Conservation (phyloP, 768 basidiomycete species). For the Hygrophoropsis aurantiaca region DNA sequence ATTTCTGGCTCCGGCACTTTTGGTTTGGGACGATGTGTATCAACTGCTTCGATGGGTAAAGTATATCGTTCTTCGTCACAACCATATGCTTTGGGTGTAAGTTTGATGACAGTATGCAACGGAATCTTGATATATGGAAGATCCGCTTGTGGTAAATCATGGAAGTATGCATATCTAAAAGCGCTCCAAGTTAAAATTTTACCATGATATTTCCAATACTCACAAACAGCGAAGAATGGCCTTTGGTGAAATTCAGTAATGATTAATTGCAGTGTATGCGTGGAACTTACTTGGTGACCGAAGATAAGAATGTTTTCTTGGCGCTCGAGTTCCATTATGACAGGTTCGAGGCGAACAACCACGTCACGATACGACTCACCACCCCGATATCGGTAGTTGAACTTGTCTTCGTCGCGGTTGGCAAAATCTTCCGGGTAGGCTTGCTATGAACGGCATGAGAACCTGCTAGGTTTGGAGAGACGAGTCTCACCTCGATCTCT, state of each 20-base stretch:
- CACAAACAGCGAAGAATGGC: slow-evolving; percentile 80
- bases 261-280: not conserved
- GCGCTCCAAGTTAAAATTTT: slow-evolving; percentile 3
- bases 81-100: slow-evolving; percentile 97
- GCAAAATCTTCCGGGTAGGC: slow-evolving; percentile 98
- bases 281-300: slow-evolving; percentile 74
- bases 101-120: slow-evolving; percentile 95
- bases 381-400: slow-evolving; percentile 96
- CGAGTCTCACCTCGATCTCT: slow-evolving; percentile 82
- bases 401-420: slow-evolving; percentile 98
- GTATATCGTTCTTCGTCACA: slow-evolving; percentile 98
- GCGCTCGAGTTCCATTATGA: slow-evolving; percentile 98
- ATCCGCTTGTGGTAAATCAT: slow-evolving; percentile 86
- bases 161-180: slow-evolving; percentile 93
- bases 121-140: slow-evolving; percentile 98
- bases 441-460: slow-evolving; percentile 46
- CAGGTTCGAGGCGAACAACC: slow-evolving; percentile 90
- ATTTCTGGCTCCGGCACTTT: slow-evolving; percentile 19
- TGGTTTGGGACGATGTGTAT: slow-evolving; percentile 80
- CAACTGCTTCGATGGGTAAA: slow-evolving; percentile 88
- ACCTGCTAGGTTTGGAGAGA: not conserved
- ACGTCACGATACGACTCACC: slow-evolving; percentile 99
- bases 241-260: slow-evolving; percentile 28
- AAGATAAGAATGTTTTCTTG: slow-evolving; percentile 97
- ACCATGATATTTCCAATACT: slow-evolving; percentile 30